Conservation (phyloP, 306 rosid genomes). For the Leucaena leucocephala region DNA sequence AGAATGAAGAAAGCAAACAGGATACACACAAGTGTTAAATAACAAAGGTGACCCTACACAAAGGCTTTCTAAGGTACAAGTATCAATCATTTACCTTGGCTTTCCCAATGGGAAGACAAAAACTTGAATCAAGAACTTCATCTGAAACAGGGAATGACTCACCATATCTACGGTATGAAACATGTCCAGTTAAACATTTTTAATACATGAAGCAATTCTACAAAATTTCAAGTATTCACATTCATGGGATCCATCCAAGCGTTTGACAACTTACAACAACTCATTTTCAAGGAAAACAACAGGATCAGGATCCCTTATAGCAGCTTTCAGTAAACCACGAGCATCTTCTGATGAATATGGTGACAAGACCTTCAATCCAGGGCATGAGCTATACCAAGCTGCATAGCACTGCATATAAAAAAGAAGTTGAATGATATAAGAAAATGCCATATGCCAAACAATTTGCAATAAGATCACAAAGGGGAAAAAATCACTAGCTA, state of each 20-base stretch:
- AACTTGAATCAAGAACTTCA: conserved; percentile 97
- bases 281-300: conserved; percentile 98
- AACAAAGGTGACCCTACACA: conserved; percentile 26
- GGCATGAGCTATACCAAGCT: conserved; percentile 80
- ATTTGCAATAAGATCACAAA: background rate
- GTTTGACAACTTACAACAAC: conserved; percentile 73
- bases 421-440: conserved; percentile 1
- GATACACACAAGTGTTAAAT: conserved; percentile 4
- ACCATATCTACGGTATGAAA: conserved; percentile 71
- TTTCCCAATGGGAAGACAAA: conserved; percentile 94
- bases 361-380: conserved; percentile 91
- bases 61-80: conserved; percentile 28
- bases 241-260: conserved; percentile 19
- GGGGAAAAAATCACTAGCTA: conserved; percentile 1
- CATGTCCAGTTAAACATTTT: conserved; percentile 35
- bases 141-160: conserved; percentile 96
- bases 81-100: conserved; percentile 76
- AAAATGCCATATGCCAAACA: conserved; percentile 19
- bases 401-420: conserved; percentile 79
- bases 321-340: conserved; percentile 95
- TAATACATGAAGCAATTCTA: conserved; percentile 11
- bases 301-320: conserved; percentile 98
- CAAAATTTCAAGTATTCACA: conserved; percentile 28
- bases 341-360: conserved; percentile 99
- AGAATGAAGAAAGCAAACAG: conserved; percentile 29